phyloP scores from a whole-genome alignment of 495 filamentous ascomycete genomes.

The Daldinia vernicosa region DNA sequence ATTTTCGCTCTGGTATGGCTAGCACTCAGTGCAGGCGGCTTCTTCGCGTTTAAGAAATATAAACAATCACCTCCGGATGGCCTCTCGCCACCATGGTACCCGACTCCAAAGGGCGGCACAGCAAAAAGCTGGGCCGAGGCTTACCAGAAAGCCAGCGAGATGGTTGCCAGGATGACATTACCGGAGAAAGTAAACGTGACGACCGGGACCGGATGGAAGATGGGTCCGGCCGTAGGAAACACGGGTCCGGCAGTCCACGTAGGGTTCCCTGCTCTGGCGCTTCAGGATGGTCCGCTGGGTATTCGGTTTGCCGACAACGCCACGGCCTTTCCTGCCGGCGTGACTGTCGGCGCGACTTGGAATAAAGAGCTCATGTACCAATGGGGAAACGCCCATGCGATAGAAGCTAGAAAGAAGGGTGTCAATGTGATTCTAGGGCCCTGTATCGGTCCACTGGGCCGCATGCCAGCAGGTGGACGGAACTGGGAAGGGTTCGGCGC shows the following conservation, averaged over 20 bases:
- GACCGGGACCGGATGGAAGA: slow-evolving; percentile 89
- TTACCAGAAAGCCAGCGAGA: slow-evolving; percentile 79
- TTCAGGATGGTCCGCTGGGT: slow-evolving; percentile 91
- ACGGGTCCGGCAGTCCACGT: slow-evolving; percentile 75
- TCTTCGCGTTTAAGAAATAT: slow-evolving; percentile 55
- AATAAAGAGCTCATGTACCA: slow-evolving; percentile 80
- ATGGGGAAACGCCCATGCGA: slow-evolving; percentile 72
- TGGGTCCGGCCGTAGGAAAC: slow-evolving; percentile 91
- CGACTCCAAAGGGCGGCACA: slow-evolving; percentile 82
- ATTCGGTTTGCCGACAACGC: slow-evolving; percentile 78
- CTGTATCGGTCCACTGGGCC: slow-evolving; percentile 78
- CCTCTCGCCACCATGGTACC: slow-evolving; percentile 82
- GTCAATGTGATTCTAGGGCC: slow-evolving; percentile 79
- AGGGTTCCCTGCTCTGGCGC: slow-evolving; percentile 83
- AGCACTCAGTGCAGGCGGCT: slow-evolving; percentile 49
- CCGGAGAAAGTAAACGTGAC: slow-evolving; percentile 95
- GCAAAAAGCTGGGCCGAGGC: slow-evolving; percentile 75
- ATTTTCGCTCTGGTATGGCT: slow-evolving; percentile 46
- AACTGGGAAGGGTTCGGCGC: slow-evolving; percentile 91
- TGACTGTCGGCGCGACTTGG: slow-evolving; percentile 89
- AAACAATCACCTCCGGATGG: slow-evolving; percentile 57
- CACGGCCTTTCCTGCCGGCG: slow-evolving; percentile 83
- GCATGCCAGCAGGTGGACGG: slow-evolving; percentile 84
- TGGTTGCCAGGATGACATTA: slow-evolving; percentile 86
- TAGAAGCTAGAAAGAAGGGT: slow-evolving; percentile 77